These are phyloP conservation scores for Hypoxylon sp. DNA, from an alignment of 2,329 filamentous ascomycete genomes.

Conservation along the genomic window DNA sequence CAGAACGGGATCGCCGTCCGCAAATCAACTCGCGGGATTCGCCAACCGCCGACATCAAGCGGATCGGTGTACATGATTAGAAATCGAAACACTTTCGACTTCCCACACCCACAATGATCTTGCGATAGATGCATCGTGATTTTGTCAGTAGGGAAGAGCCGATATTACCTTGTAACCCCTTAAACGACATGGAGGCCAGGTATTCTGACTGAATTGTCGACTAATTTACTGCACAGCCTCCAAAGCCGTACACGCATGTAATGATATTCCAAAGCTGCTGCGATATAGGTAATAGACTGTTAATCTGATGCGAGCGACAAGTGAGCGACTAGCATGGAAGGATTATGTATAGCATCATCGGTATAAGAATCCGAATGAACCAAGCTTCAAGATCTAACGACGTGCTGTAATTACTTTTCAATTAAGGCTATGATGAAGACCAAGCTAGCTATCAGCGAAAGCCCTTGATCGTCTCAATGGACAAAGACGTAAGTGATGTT, in stretches of 20 bases:
- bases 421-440: not conserved
- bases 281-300: not conserved
- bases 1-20: slow-evolving; percentile 26
- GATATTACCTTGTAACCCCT: not conserved
- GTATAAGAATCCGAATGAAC: not conserved
- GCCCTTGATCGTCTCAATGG: not conserved
- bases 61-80: not conserved
- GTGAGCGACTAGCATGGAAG: not conserved
- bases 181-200: not conserved
- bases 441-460: not conserved
- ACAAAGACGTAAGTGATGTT: not conserved
- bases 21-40: slow-evolving; percentile 31
- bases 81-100: slow-evolving; percentile 1
- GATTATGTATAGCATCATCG: too few relatives aligned
- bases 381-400: not conserved
- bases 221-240: not conserved
- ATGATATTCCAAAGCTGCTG: not conserved
- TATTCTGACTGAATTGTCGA: too few relatives aligned
- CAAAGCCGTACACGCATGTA: not conserved
- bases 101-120: not conserved
- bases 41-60: slow-evolving; percentile 30
- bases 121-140: not conserved
- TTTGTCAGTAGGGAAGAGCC: slow-evolving; percentile 9
- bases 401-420: not conserved
- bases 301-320: not conserved